phyloP scores from a whole-genome alignment of 345 rosid species.

The Mangifera indica region DNA sequence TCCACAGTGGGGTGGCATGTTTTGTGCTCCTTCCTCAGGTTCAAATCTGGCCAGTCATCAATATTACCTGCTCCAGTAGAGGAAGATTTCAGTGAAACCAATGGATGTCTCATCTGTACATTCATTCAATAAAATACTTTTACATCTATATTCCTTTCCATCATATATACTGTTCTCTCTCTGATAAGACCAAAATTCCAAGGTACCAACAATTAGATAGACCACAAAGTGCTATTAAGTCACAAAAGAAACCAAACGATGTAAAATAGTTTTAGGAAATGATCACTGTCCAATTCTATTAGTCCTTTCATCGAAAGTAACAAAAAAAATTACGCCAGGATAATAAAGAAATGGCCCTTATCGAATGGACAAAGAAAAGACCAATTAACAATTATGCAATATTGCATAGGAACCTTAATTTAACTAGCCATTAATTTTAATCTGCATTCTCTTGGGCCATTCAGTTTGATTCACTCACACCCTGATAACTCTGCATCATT shows the following conservation, averaged over 20 bases:
- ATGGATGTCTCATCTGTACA: not conserved
- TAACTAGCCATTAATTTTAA: not conserved
- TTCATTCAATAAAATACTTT: not conserved
- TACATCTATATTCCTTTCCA: no score
- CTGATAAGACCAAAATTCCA: no score
- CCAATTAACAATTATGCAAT: not conserved
- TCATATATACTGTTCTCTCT: no score
- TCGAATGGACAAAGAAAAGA: not conserved
- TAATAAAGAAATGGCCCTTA: not conserved
- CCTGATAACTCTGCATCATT: not conserved
- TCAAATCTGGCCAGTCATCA: constrained; percentile 15
- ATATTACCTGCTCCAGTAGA: constrained; percentile 35
- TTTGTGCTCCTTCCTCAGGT: constrained; percentile 40
- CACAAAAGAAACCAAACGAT: not conserved
- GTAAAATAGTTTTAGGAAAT: no score
- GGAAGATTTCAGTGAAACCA: no score
- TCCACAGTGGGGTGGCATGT: constrained; percentile 67
- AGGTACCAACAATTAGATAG: no score
- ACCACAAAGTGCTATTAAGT: no score
- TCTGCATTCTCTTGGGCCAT: not conserved
- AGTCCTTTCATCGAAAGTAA: not conserved
- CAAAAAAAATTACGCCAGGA: not conserved
- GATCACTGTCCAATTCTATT: no score
- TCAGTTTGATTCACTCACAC: not conserved
- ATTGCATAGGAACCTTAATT: not conserved